A percentile compares a stretch with the other conserved stretches of the same genome.
These are phyloP conservation scores for Trichocladium uniseriatum DNA, from an alignment of 495 filamentous ascomycete genomes.

Conservation along the genomic window DNA sequence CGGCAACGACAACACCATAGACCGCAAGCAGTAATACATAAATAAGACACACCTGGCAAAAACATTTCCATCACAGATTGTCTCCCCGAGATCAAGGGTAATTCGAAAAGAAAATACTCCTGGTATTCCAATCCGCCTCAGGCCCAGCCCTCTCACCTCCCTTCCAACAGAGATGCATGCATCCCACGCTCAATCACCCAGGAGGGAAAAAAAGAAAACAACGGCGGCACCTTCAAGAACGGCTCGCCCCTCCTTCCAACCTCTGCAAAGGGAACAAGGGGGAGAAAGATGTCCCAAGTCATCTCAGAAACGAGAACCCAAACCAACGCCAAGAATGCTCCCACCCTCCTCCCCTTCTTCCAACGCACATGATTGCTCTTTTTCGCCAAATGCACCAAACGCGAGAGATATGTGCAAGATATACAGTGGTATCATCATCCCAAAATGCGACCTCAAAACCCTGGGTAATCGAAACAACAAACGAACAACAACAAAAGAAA, in stretches of 20 bases:
- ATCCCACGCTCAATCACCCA: neutral
- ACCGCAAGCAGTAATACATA: too few relatives aligned
- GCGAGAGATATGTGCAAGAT: slow-evolving; percentile 1
- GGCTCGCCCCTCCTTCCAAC: too few relatives aligned
- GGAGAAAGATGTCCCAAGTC: neutral
- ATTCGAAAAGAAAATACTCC: too few relatives aligned
- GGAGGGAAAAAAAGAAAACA: neutral
- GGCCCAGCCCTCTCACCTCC: neutral
- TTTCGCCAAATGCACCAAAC: slow-evolving; percentile 1
- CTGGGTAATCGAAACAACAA: neutral
- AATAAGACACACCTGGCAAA: too few relatives aligned
- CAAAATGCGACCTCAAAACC: neutral
- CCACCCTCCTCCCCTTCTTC: neutral
- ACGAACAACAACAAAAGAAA: neutral
- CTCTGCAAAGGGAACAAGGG: too few relatives aligned
- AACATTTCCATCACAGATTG: too few relatives aligned
- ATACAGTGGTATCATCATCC: slow-evolving; percentile 22
- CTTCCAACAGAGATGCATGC: neutral
- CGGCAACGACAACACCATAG: too few relatives aligned
- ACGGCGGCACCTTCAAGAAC: neutral
- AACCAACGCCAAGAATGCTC: slow-evolving; percentile 8
- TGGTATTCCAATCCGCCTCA: too few relatives aligned
- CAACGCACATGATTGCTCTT: neutral
- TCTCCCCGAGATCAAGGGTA: too few relatives aligned
- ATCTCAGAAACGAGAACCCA: neutral